These are phyloP conservation scores for Lupinus albus DNA, from an alignment of 306 rosid species.

Conservation along the genomic window DNA sequence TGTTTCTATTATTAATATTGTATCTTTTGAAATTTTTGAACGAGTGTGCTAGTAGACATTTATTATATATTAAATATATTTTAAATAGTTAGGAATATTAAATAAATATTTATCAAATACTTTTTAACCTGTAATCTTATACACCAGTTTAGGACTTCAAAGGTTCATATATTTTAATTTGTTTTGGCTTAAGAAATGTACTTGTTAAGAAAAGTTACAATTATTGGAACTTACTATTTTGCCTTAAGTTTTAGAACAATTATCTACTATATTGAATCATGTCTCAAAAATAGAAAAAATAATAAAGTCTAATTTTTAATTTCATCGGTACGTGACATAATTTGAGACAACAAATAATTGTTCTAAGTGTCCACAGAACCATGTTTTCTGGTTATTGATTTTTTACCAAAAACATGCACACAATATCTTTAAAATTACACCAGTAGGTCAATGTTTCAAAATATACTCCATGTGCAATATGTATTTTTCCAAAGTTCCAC, in stretches of 20 bases:
- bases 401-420: background rate
- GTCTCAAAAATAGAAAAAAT: no score
- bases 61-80: no score
- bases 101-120: background rate
- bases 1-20: slow-evolving; percentile 3
- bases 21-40: background rate
- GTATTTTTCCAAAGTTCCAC: slow-evolving; percentile 39
- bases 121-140: background rate
- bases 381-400: no score
- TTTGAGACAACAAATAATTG: no score
- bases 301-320: no score
- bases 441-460: background rate
- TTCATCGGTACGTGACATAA: no score
- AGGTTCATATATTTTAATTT: background rate
- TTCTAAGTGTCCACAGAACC: no score
- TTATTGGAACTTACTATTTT: no score
- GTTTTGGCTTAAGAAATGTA: background rate
- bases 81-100: no score
- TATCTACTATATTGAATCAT: no score
- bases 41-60: background rate
- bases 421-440: background rate
- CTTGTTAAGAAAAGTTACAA: background rate
- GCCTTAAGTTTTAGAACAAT: no score
- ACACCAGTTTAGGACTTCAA: background rate
- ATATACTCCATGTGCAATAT: slow-evolving; percentile 33